A percentile compares a stretch with the other conserved stretches of the same genome.
phyloP scores from a whole-genome alignment of 768 basidiomycete species.

The Boletus edulis region DNA sequence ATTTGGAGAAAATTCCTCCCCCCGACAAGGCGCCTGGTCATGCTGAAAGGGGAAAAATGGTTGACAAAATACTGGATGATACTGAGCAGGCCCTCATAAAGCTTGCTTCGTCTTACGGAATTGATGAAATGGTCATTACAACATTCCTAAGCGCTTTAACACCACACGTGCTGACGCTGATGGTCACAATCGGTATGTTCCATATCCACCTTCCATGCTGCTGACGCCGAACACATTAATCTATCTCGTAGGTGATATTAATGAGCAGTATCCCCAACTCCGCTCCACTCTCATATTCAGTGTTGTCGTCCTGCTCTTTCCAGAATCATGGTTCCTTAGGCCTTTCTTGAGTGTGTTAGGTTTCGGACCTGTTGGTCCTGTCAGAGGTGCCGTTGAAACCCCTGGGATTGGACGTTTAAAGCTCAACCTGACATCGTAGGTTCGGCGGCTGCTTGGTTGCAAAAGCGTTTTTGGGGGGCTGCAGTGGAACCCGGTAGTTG shows the following conservation, averaged over 20 bases:
- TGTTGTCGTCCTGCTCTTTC: conserved; percentile 7
- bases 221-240: neutral
- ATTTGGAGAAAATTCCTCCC: neutral
- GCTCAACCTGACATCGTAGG: neutral
- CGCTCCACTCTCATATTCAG: neutral
- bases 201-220: neutral
- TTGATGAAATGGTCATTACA: neutral
- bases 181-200: conserved; percentile 6
- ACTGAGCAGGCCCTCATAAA: neutral
- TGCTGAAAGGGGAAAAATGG: conserved; percentile 1
- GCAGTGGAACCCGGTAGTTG: too few relatives aligned
- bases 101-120: neutral
- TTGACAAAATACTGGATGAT: conserved; percentile 7
- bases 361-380: conserved; percentile 12
- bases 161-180: conserved; percentile 3
- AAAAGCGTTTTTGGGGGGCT: too few relatives aligned
- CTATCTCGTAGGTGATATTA: conserved; percentile 11
- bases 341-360: conserved; percentile 13
- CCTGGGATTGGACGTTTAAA: neutral
- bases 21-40: neutral
- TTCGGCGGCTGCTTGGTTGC: conserved; percentile 10
- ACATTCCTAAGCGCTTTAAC: neutral
- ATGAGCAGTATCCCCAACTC: conserved; percentile 10
- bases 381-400: conserved; percentile 7
- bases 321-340: conserved; percentile 12